phyloP scores from a whole-genome alignment of 495 filamentous ascomycete genomes.

The Aspergillus egyptiacus region DNA sequence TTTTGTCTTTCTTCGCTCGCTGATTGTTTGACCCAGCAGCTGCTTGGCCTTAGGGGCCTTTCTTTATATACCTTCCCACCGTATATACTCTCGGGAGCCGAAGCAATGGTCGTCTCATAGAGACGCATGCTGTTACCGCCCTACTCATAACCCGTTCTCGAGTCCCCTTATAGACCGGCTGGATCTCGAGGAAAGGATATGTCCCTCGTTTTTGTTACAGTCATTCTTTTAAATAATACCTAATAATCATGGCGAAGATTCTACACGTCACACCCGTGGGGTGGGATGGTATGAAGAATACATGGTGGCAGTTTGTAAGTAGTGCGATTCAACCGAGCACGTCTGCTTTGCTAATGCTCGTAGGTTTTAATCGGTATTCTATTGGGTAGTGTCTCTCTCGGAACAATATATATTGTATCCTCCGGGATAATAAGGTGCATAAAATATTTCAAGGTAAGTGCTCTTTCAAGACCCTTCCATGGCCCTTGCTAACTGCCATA shows the following conservation, averaged over 20 bases:
- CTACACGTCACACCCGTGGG: conserved; percentile 30
- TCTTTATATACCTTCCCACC: not conserved
- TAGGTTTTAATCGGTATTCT: conserved; percentile 38
- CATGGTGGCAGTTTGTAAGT: conserved; percentile 45
- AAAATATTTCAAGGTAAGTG: conserved; percentile 32
- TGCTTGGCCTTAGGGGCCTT: not conserved
- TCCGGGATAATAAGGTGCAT: conserved; percentile 11
- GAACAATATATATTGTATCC: conserved; percentile 32
- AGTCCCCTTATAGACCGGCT: conserved; percentile 1
- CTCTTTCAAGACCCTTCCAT: not conserved
- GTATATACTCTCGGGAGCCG: not conserved
- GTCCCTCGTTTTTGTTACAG: conserved; percentile 13
- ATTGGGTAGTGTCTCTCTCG: conserved; percentile 28
- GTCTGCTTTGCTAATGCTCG: not conserved
- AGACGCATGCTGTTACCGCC: not conserved
- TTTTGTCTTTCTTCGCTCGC: not conserved
- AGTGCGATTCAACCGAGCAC: not conserved
- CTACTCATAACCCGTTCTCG: not conserved
- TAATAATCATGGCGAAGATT: conserved; percentile 29
- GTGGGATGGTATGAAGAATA: conserved; percentile 31
- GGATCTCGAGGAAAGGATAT: not conserved
- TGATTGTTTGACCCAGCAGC: not conserved
- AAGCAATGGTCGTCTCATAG: conserved; percentile 6
- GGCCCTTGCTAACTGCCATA: not conserved
- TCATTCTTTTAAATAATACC: conserved; percentile 11